These are phyloP conservation scores for Sporothrix pallida DNA, from an alignment of 2,329 filamentous ascomycete species.

Conservation along the genomic window DNA sequence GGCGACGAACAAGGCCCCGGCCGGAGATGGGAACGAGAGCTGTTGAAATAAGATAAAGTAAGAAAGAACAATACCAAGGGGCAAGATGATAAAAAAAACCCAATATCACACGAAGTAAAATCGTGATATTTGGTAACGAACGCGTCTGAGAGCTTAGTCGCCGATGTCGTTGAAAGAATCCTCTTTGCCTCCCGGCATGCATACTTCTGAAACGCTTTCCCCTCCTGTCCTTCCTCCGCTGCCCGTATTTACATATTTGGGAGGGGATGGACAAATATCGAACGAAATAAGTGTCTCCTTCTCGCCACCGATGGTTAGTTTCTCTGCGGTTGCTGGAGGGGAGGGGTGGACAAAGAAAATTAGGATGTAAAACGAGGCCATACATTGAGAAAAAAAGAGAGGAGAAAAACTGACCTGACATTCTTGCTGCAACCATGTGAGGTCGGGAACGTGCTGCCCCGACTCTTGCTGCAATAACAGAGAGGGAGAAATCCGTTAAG, in stretches of 20 bases:
- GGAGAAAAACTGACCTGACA: too few relatives aligned
- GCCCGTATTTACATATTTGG: neutral
- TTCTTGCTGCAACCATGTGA: too few relatives aligned
- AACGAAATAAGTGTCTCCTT: neutral
- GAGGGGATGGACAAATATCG: neutral
- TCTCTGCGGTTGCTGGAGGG: neutral
- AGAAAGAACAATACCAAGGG: too few relatives aligned
- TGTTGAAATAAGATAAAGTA: neutral
- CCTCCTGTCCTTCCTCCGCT: neutral
- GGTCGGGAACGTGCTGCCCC: too few relatives aligned
- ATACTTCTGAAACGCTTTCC: conserved; percentile 23
- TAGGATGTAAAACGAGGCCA: neutral
- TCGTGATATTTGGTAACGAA: neutral
- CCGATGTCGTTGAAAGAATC: neutral
- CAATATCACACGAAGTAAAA: neutral
- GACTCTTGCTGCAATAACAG: neutral
- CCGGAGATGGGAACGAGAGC: neutral
- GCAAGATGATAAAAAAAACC: too few relatives aligned
- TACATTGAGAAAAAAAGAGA: neutral
- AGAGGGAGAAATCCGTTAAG: neutral
- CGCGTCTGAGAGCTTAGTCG: neutral
- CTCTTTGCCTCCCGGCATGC: neutral
- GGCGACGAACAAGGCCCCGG: neutral
- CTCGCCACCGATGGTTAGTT: neutral
- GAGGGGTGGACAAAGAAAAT: neutral